Evolutionary conservation across 129 eudicot genomes (phyloP).

Genomic region (Oenanthe sinensis): DNA sequence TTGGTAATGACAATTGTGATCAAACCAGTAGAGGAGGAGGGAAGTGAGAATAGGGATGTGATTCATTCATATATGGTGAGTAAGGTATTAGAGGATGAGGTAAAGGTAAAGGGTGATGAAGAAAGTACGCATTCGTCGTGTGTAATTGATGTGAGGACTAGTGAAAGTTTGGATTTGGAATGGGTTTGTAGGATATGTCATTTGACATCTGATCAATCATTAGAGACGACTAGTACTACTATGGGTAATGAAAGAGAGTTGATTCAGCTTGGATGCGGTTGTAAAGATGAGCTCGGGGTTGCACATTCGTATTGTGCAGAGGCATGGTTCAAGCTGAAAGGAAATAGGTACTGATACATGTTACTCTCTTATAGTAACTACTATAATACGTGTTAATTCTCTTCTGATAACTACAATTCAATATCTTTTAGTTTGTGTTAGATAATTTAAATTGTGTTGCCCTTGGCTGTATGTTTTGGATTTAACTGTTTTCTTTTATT

Average conservation of each 20-base stretch:
- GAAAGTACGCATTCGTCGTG: conserved; percentile 13
- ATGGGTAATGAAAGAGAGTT: conserved; percentile 15
- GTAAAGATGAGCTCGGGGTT: conserved; percentile 53
- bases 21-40: conserved; percentile 5
- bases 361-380: neutral
- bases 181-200: conserved; percentile 60
- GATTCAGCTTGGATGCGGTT: conserved; percentile 51
- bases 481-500: neutral
- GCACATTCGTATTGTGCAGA: conserved; percentile 59
- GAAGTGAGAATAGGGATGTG: conserved; percentile 9
- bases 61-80: conserved; percentile 3
- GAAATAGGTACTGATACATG: conserved; percentile 38
- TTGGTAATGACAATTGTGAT: neutral
- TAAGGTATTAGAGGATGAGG: conserved; percentile 8
- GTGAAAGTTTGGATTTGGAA: conserved; percentile 16
- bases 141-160: conserved; percentile 29
- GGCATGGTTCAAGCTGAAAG: conserved; percentile 62
- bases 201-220: conserved; percentile 29
- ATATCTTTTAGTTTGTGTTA: neutral
- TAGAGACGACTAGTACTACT: conserved; percentile 6
- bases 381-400: neutral
- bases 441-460: too few relatives aligned
- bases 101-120: conserved; percentile 5
- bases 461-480: neutral
- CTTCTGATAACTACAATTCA: neutral